Base-by-base conservation (phyloP, 2,329 filamentous ascomycete species). In the Cladophialophora carrionii region DNA sequence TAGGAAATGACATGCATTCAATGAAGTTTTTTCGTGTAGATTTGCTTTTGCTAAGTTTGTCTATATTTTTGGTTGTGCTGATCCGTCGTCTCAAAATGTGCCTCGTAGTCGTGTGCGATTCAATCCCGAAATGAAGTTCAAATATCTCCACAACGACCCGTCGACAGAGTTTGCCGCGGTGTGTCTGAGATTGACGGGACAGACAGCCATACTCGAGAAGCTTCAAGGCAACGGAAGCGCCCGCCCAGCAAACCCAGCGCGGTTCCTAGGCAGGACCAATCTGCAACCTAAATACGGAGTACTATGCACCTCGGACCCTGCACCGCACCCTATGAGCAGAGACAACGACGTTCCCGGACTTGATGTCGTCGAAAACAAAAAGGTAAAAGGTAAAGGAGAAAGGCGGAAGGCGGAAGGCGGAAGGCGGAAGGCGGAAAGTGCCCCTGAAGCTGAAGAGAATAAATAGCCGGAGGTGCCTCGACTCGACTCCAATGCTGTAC, bases 1-100 rank as follows among this genome's bases (percentile, higher is more conserved):
- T 29, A 65, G 55, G 59, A 51, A 46, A 58, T 56, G 17, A 29
- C 41, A 66, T 49, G 60, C 63, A 68, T 56, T 62, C 34, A 54
- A 61, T 57, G 20, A 61, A 60, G 31, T 26, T 17, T 56, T 57
- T 60, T 61, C 49, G 17, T 26, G n/a, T 61, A 46, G 32, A 20
- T 48, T 22, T 56, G 14, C 12, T 49, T 20, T 34, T 17, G 22
- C 17, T 32, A 12, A n/a, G 12, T 20, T 7, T 34, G 17, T 22
- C 22, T 59, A 17, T 9, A 17, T 8, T 17, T 20, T 17, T 20
- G 17, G 5, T 20, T 43, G 37, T 43, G 17, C 37, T n/a, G n/a
- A 14, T 43, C 37, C 17, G 3, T 14, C 37, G n/a, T 43, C 17
- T 2, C n/a, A 43, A 17, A 43, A n/a, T 17, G 37, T 6, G 17